Percentiles rank a stretch among this genome's conserved stretches.
Conservation (phyloP, 2,329 filamentous ascomycete genomes). For the Chaetoscypha palmicola region DNA sequence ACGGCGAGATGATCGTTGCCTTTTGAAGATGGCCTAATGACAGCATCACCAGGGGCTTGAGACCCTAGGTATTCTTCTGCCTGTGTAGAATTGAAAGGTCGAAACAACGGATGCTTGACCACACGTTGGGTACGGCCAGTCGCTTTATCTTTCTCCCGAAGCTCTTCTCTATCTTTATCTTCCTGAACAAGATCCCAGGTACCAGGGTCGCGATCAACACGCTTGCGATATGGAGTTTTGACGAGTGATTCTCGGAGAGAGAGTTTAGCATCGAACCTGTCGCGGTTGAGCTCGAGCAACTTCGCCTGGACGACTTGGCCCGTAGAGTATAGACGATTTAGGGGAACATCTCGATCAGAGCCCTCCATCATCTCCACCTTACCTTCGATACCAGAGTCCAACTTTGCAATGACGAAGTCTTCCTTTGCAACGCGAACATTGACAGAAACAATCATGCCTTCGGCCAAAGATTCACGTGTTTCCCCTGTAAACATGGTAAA, state of each 20-base stretch:
- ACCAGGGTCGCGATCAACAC: conserved; percentile 63
- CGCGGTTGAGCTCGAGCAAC: conserved; percentile 79
- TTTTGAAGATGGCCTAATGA: conserved; percentile 92
- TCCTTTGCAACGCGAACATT: conserved; percentile 83
- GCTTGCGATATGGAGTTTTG: conserved; percentile 62
- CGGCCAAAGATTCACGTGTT: conserved; percentile 71
- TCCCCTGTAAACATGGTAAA: conserved; percentile 98
- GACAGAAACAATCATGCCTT: conserved; percentile 89
- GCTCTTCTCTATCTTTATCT: conserved; percentile 69
- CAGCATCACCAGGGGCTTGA: conserved; percentile 78
- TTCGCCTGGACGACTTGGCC: conserved; percentile 87
- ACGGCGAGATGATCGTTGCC: conserved; percentile 92
- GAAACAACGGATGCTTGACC: conserved; percentile 96
- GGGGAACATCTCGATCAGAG: conserved; percentile 60
- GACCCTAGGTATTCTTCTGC: conserved; percentile 90
- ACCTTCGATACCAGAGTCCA: conserved; percentile 92
- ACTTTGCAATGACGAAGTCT: conserved; percentile 85
- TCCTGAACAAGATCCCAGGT: conserved; percentile 88
- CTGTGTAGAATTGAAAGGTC: conserved; percentile 83
- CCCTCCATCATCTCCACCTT: conserved; percentile 78
- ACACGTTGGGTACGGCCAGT: conserved; percentile 85
- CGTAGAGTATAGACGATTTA: conserved; percentile 65
- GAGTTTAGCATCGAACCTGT: conserved; percentile 75
- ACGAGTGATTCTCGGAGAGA: conserved; percentile 78
- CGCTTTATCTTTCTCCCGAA: conserved; percentile 78